phyloP scores from a whole-genome alignment of 1,284 basidiomycete species.

The Fomitopsis palustris region DNA sequence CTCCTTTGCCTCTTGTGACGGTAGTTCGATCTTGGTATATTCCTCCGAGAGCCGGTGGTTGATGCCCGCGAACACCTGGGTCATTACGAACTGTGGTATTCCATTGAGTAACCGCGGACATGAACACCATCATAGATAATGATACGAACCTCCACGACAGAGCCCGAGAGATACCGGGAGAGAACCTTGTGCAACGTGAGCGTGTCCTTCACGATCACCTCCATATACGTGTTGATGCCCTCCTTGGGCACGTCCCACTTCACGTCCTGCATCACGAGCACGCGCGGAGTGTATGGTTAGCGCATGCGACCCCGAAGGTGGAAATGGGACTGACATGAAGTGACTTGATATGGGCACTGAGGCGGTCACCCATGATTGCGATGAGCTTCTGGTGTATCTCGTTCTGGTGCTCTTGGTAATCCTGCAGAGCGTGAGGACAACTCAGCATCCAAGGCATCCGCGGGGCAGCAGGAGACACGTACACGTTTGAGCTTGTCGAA shows the following conservation, averaged over 20 bases:
- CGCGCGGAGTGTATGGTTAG: neutral
- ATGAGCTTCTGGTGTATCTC: slow-evolving; percentile 98
- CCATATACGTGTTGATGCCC: slow-evolving; percentile 80
- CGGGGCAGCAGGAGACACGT: slow-evolving; percentile 25
- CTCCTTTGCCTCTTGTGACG: slow-evolving; percentile 77
- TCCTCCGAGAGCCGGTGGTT: slow-evolving; percentile 86
- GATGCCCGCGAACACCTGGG: slow-evolving; percentile 89
- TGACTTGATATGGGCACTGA: slow-evolving; percentile 82
- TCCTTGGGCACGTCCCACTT: slow-evolving; percentile 70
- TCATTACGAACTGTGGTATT: slow-evolving; percentile 74
- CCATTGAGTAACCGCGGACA: neutral
- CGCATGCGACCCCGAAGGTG: neutral
- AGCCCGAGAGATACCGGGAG: slow-evolving; percentile 79
- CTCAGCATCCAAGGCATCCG: neutral
- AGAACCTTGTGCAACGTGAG: slow-evolving; percentile 96
- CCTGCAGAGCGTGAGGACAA: slow-evolving; percentile 40
- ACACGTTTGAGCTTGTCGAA: slow-evolving; percentile 98
- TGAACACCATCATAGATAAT: neutral
- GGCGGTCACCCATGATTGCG: slow-evolving; percentile 96
- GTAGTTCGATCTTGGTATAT: slow-evolving; percentile 77
- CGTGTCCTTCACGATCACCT: slow-evolving; percentile 92
- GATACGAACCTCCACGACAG: slow-evolving; percentile 73
- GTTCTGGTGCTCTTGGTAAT: slow-evolving; percentile 98
- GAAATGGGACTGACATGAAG: slow-evolving; percentile 53
- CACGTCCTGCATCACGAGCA: slow-evolving; percentile 45